Base-by-base conservation (phyloP, 2,329 filamentous ascomycete genomes). In the Penicillium sclerotigenum region DNA sequence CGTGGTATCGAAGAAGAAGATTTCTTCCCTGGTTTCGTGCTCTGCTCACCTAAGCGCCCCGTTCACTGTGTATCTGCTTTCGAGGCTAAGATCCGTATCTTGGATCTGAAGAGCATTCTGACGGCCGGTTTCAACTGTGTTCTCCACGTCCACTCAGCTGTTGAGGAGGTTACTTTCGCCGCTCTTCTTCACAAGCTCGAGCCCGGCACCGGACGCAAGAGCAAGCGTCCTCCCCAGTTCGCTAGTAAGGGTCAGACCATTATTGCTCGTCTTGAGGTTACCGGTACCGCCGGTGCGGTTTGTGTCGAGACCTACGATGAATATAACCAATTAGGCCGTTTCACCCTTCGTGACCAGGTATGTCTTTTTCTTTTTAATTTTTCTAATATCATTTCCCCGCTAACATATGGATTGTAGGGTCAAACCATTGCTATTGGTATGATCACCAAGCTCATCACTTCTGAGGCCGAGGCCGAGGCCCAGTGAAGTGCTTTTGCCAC, bases 341-440 rank as follows among this genome's bases (percentile, higher is more conserved):
- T 96, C 76, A 96, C 91, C 18, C 82, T 96, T 52, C 82, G 91
- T 82, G 91, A 94, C 71, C 89, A 92, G 83, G 89, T 91, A 81
- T 67, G 81, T 68, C 8, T 37, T 42, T 31, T n/a, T 1, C 38
- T 31, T n/a, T 1, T 10, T 33, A 9, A 18, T 48, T 26, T 18
- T 38, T 50, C 64, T 14, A 20, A 24, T 48, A 38, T 46, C 28
- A 47, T 61, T 57, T 58, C 24, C 65, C 22, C 14, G 26, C 57
- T 53, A 53, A 57, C 71, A 49, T 20, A 66, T 33, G 22, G 53
- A 24, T 61, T 34, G 1, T 49, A 97, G 87, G 94, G 94, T 68
- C 93, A 97, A 89, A 99, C 94, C 0, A 97, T 99, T 79, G 94
- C 94, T 54, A 99, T 99, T 79, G 94, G 94, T 71, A 99, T 99